Percentiles rank a stretch among this genome's conserved stretches.
phyloP scores from a whole-genome alignment of 2,329 filamentous ascomycete genomes.

The Laburnicola sp. region DNA sequence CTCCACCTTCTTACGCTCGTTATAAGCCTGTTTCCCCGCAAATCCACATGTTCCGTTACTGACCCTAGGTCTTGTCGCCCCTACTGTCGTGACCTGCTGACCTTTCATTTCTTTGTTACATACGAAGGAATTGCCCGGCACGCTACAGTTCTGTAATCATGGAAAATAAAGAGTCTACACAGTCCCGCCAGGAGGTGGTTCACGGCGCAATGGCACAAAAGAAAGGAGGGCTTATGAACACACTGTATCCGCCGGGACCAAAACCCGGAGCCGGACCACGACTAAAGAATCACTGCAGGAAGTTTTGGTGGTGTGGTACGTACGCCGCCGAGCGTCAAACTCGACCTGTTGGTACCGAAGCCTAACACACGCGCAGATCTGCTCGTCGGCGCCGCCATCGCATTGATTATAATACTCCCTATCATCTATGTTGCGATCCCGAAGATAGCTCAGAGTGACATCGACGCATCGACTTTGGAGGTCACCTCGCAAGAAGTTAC shows the following conservation, averaged over 20 bases:
- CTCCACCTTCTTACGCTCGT: constrained; percentile 17
- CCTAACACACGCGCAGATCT: constrained; percentile 40
- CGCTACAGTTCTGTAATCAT: constrained; percentile 17
- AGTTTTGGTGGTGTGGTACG: constrained; percentile 47
- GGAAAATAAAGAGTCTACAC: constrained; percentile 25
- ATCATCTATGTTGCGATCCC: constrained; percentile 64
- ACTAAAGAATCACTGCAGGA: constrained; percentile 43
- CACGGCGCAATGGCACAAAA: constrained; percentile 21
- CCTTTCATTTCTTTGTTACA: constrained; percentile 4
- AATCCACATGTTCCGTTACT: constrained; percentile 14
- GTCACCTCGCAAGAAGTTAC: constrained; percentile 57
- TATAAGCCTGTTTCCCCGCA: constrained; percentile 36
- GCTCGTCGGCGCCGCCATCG: constrained; percentile 54
- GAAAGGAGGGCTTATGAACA: constrained; percentile 38
- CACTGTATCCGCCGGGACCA: constrained; percentile 39
- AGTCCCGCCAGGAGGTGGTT: constrained; percentile 20
- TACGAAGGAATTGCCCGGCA: not conserved
- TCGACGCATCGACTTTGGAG: constrained; percentile 56
- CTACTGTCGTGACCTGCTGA: constrained; percentile 2
- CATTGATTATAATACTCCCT: constrained; percentile 60
- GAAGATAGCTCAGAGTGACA: constrained; percentile 58
- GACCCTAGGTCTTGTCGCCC: constrained; percentile 4
- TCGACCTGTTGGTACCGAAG: not conserved
- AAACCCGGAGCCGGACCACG: constrained; percentile 35
- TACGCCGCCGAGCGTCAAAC: not conserved